Evolutionary conservation across 2,329 filamentous ascomycete genomes (phyloP).

Genomic region (Aspergillus pseudonomiae): DNA sequence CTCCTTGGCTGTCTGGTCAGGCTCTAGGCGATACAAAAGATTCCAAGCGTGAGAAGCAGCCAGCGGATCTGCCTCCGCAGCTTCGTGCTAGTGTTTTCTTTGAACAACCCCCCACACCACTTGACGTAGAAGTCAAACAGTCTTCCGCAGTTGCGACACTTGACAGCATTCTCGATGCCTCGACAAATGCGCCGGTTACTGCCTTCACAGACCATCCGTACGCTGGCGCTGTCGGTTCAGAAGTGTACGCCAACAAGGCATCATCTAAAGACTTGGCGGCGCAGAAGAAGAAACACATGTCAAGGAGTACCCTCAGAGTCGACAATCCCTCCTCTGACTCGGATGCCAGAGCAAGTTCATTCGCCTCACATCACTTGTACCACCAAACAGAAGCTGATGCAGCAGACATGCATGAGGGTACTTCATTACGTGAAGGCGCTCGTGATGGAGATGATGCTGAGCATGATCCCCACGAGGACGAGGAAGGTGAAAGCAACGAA

Average conservation of each 20-base stretch:
- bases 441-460: constrained; percentile 16
- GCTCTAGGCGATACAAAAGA: constrained; percentile 23
- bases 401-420: constrained; percentile 24
- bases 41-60: constrained; percentile 36
- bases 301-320: constrained; percentile 33
- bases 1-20: constrained; percentile 45
- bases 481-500: constrained; percentile 45
- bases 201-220: constrained; percentile 91
- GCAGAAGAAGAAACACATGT: constrained; percentile 35
- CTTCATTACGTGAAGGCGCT: constrained; percentile 19
- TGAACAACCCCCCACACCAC: constrained; percentile 64
- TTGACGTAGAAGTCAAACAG: constrained; percentile 63
- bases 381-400: constrained; percentile 25
- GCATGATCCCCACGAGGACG: constrained; percentile 19
- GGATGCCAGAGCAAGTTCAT: constrained; percentile 17
- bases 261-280: constrained; percentile 25
- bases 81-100: constrained; percentile 91
- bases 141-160: constrained; percentile 87
- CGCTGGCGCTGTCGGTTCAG: constrained; percentile 72
- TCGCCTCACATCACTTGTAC: constrained; percentile 14
- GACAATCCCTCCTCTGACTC: constrained; percentile 23
- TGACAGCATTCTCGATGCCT: constrained; percentile 89
- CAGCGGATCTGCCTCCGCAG: constrained; percentile 71
- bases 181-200: constrained; percentile 80
- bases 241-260: constrained; percentile 62